Evolutionary conservation across 2,329 filamentous ascomycete genomes (phyloP).

Genomic region (Fusarium sororula): DNA sequence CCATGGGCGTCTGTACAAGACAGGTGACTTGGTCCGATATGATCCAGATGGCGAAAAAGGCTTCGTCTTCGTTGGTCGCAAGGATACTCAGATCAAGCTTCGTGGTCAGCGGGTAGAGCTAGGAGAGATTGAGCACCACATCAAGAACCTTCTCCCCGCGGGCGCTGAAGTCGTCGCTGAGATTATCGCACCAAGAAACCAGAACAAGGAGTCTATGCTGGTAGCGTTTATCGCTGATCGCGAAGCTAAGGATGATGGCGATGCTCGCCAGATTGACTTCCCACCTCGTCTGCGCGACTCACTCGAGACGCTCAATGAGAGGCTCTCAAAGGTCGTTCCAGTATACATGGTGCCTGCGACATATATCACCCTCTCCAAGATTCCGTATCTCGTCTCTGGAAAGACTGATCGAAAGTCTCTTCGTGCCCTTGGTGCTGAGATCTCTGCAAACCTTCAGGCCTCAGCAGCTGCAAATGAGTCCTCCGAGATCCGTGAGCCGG

Average conservation of each 20-base stretch:
- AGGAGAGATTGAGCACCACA: slow-evolving; percentile 61
- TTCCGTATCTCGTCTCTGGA: slow-evolving; percentile 39
- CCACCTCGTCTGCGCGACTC: slow-evolving; percentile 31
- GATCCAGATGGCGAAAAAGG: slow-evolving; percentile 62
- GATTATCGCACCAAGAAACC: slow-evolving; percentile 54
- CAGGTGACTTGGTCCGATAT: slow-evolving; percentile 67
- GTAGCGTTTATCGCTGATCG: slow-evolving; percentile 39
- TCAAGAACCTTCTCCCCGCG: slow-evolving; percentile 51
- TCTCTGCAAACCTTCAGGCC: slow-evolving; percentile 29
- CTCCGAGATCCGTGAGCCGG: slow-evolving; percentile 19
- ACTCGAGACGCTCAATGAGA: slow-evolving; percentile 30
- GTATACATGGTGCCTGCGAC: slow-evolving; percentile 39
- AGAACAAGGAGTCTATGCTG: slow-evolving; percentile 42
- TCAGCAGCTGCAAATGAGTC: slow-evolving; percentile 7
- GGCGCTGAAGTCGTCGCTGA: slow-evolving; percentile 57
- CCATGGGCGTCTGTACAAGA: slow-evolving; percentile 63
- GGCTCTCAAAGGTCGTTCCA: slow-evolving; percentile 32
- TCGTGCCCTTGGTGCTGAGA: slow-evolving; percentile 32
- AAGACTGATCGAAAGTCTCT: slow-evolving; percentile 40
- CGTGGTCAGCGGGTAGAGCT: slow-evolving; percentile 72
- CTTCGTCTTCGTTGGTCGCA: slow-evolving; percentile 68
- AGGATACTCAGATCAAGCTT: slow-evolving; percentile 75
- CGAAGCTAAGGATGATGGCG: slow-evolving; percentile 19
- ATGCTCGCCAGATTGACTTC: slow-evolving; percentile 32
- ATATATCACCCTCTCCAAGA: slow-evolving; percentile 35